Evolutionary conservation across 768 basidiomycete genomes (phyloP), one percentile per base, ranked within the genome.

Genomic region (Tremella mesenterica): DNA sequence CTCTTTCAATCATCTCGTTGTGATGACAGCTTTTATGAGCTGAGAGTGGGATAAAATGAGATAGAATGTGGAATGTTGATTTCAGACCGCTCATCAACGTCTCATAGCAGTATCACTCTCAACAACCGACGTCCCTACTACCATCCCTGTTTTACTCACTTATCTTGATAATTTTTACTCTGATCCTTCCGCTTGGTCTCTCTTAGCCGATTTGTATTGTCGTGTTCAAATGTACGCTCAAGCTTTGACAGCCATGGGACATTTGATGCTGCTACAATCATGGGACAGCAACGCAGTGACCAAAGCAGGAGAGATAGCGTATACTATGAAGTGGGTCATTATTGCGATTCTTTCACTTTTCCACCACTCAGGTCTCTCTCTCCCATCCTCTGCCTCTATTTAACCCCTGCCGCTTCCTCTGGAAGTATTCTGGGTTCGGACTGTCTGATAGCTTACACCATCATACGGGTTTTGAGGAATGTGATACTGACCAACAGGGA

Each of bases 151-250:
- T 20, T 55, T 75, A n/a, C 58, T 70, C 30, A 58, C 41, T 8
- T 75, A 75, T 57, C 64, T 75, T 30, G 69, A 72, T 41, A 70
- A 59, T 10, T 73, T 73, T 63, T 72, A 75, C 49, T 60, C 70
- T n/a, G 73, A 75, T 48, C 58, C 73, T 2, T 48, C 61, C 4
- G 73, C 51, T 9, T 75, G 73, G 73, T 67, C 69, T 0, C 53
- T 73, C 0, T 61, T 75, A 5, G 65, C 71, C 2, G 72, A 73
- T 8, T 60, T 73, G 14, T 75, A 75, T 53, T 53, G 63, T 29
- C 64, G 67, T 44, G 39, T 61, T 41, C 60, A 62, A 12, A 45
- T 71, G 36, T 62, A 68, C 38, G 33, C 48, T 5, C 71, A 73
- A 50, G 50, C 61, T 0, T 28, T 68, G 30, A 58, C 54, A 2